A percentile compares a stretch with the other conserved stretches of the same genome.
Evolutionary conservation across 2,329 filamentous ascomycete species (phyloP).

Genomic region (Ceratocystis variospora): DNA sequence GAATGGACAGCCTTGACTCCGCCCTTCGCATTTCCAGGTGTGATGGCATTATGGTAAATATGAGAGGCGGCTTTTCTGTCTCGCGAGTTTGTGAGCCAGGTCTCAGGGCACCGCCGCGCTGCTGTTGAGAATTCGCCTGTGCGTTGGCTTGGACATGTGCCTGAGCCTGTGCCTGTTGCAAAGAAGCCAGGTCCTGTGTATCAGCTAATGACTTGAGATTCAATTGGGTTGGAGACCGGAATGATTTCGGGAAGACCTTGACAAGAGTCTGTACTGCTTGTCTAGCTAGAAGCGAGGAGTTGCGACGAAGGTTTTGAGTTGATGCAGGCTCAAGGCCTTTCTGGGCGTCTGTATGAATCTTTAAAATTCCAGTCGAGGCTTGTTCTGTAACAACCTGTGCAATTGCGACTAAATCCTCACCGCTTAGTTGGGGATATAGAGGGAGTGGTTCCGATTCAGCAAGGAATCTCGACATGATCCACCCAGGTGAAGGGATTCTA

Average conservation of each 20-base stretch:
- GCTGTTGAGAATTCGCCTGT: slow-evolving; percentile 2
- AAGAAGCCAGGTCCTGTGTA: slow-evolving; percentile 39
- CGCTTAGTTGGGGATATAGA: slow-evolving; percentile 34
- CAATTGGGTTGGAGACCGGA: slow-evolving; percentile 31
- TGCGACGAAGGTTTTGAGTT: slow-evolving; percentile 19
- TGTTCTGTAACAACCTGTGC: slow-evolving; percentile 63
- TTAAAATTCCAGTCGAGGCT: slow-evolving; percentile 40
- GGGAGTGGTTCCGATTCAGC: slow-evolving; percentile 43
- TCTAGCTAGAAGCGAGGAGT: slow-evolving; percentile 32
- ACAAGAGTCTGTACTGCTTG: slow-evolving; percentile 37
- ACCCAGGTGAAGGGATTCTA: slow-evolving; percentile 35
- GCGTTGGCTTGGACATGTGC: slow-evolving; percentile 30
- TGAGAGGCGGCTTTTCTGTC: slow-evolving; percentile 35
- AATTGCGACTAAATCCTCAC: slow-evolving; percentile 50
- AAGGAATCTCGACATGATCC: slow-evolving; percentile 42
- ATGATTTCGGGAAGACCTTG: slow-evolving; percentile 31
- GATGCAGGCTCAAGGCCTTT: neutral
- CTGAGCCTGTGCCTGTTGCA: slow-evolving; percentile 30
- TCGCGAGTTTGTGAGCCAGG: slow-evolving; percentile 26
- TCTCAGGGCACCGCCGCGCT: neutral
- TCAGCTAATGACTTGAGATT: slow-evolving; percentile 38
- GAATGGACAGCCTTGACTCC: slow-evolving; percentile 54
- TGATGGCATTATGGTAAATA: slow-evolving; percentile 52
- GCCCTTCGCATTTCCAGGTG: slow-evolving; percentile 59
- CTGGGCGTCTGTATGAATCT: slow-evolving; percentile 23